Evolutionary conservation across 345 rosid species (phyloP), one percentile per base, ranked within the genome.

Genomic region (Gossypium stocksii): DNA sequence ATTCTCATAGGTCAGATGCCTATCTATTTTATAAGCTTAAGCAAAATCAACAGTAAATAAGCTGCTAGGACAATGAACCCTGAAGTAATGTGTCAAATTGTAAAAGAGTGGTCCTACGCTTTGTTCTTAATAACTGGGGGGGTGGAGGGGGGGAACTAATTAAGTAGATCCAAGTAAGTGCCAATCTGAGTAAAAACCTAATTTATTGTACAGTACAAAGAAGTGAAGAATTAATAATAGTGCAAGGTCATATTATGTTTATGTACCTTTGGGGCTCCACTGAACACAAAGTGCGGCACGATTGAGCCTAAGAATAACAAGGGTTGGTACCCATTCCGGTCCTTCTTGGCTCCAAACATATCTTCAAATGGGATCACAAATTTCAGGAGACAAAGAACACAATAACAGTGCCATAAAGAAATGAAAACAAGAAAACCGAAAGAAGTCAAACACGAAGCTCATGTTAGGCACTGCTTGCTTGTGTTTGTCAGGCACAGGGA

Each of bases 261-360:
- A 41, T 56, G 25, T 89, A 93, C 99, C 99, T 86, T 77, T 88
- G 60, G 98, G 98, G 77, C 98, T 91, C 99, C 99, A 95, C 66
- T 89, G 91, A 75, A 90, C 96, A 74, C 99, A 95, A 61, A 95
- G 93, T 9, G 98, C 99, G 63, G 98, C 98, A 75, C 94, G 98
- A 81, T 95, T 95, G 73, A 93, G 90, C 86, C 99, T 86, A 71
- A 95, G 99, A 77, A 95, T 93, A 77, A 95, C 99, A 74, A 95
- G 93, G 71, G 97, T 95, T 20, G 99, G 94, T 43, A 91, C 87
- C 99, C 99, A 93, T 76, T 89, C 98, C 16, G 85, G 62, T 45
- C 97, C 98, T 88, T 93, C 98, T 19, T 79, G 81, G 83, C 83
- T 95, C 98, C 99, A 95, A 13, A 95, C 97, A 49, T 93, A 93